Percentiles rank a stretch among this genome's conserved stretches.
phyloP scores from a whole-genome alignment of 768 basidiomycete species.

The Calocybe indica region DNA sequence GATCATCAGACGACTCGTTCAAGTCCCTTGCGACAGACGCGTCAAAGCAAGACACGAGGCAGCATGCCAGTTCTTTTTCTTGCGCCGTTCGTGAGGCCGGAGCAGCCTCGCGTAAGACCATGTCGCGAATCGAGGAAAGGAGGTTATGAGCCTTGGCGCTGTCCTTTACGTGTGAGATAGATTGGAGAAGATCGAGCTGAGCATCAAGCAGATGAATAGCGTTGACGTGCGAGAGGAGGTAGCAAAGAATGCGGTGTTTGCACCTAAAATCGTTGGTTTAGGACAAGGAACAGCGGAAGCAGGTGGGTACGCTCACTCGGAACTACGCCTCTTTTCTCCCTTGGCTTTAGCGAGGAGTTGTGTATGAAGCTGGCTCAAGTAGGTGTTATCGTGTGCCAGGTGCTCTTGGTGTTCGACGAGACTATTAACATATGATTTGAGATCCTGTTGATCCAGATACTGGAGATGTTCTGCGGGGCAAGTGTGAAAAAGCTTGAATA shows the following conservation, averaged over 20 bases:
- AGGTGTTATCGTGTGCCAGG: slow-evolving; percentile 50
- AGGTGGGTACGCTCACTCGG: slow-evolving; percentile 34
- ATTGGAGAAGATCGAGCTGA: slow-evolving; percentile 49
- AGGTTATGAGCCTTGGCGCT: slow-evolving; percentile 45
- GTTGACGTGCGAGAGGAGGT: slow-evolving; percentile 72
- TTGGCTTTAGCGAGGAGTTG: slow-evolving; percentile 43
- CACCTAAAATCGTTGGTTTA: slow-evolving; percentile 36
- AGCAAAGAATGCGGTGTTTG: slow-evolving; percentile 68
- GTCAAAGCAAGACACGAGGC: slow-evolving; percentile 50
- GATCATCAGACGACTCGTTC: slow-evolving; percentile 30
- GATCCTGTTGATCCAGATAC: slow-evolving; percentile 63
- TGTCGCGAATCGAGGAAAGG: slow-evolving; percentile 46
- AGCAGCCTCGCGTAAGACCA: slow-evolving; percentile 9
- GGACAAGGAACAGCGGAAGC: not conserved
- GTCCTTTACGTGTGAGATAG: slow-evolving; percentile 41
- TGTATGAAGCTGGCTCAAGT: slow-evolving; percentile 55
- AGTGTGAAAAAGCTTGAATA: not conserved
- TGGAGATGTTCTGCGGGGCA: slow-evolving; percentile 42
- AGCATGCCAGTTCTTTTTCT: slow-evolving; percentile 35
- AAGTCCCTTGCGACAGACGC: slow-evolving; percentile 35
- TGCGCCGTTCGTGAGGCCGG: slow-evolving; percentile 25
- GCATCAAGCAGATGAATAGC: slow-evolving; percentile 43
- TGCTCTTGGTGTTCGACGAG: slow-evolving; percentile 49
- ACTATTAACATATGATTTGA: slow-evolving; percentile 49
- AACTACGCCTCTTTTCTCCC: slow-evolving; percentile 49